Evolutionary conservation across 305 asterid species (phyloP).

Genomic region (Nicotiana rustica): DNA sequence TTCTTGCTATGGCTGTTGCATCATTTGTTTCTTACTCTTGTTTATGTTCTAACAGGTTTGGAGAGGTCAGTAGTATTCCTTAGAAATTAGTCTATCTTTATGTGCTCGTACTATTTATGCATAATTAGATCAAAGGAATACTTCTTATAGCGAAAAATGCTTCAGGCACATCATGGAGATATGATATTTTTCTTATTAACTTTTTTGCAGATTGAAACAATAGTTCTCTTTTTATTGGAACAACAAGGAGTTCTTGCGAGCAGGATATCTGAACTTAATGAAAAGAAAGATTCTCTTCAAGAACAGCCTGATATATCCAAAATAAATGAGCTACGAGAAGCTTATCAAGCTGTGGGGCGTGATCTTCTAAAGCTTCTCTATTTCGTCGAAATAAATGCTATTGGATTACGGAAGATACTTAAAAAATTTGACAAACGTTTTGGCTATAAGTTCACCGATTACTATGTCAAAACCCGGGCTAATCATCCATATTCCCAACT

Average conservation of each 20-base stretch:
- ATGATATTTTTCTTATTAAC: constrained; percentile 21
- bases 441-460: constrained; percentile 86
- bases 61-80: constrained; percentile 1
- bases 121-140: background rate
- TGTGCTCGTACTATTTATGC: background rate
- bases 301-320: constrained; percentile 79
- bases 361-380: constrained; percentile 87
- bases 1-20: background rate
- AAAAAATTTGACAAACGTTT: constrained; percentile 95
- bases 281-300: constrained; percentile 73
- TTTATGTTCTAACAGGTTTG: background rate
- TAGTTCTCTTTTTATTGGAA: constrained; percentile 93
- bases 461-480: constrained; percentile 94
- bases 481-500: constrained; percentile 98
- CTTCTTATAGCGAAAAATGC: background rate
- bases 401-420: constrained; percentile 93
- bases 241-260: constrained; percentile 87
- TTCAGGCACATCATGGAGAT: constrained; percentile 17
- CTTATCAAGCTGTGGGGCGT: constrained; percentile 86
- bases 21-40: constrained; percentile 11
- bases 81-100: background rate
- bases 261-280: constrained; percentile 75
- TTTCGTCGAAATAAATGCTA: constrained; percentile 90
- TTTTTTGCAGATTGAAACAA: constrained; percentile 81
- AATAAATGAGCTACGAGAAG: constrained; percentile 80